These are phyloP conservation scores for Colletotrichum truncatum DNA, from an alignment of 2,329 filamentous ascomycete species.

Conservation along the genomic window DNA sequence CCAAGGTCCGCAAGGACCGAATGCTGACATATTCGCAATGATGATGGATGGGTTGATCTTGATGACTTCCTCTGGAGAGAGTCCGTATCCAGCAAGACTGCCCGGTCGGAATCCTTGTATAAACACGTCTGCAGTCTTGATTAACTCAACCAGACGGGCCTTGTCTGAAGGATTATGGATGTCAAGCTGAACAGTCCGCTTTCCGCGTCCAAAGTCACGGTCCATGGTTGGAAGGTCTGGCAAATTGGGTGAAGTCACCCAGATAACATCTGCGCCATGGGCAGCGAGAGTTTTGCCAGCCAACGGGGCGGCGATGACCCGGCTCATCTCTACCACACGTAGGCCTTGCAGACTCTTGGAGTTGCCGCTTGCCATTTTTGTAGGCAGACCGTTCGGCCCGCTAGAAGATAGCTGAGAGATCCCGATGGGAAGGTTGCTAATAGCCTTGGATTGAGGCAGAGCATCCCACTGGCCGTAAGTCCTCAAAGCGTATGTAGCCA, in stretches of 20 bases:
- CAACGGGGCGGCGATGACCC: constrained; percentile 45
- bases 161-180: constrained; percentile 35
- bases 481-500: constrained; percentile 59
- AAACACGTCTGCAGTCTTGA: constrained; percentile 50
- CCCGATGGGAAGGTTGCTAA: constrained; percentile 56
- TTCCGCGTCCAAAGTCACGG: constrained; percentile 45
- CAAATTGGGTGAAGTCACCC: constrained; percentile 41
- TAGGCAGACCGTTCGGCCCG: constrained; percentile 27
- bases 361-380: constrained; percentile 49
- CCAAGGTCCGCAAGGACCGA: constrained; percentile 54
- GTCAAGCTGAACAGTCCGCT: constrained; percentile 42
- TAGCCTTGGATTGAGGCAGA: constrained; percentile 53
- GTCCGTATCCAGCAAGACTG: constrained; percentile 52
- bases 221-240: constrained; percentile 42
- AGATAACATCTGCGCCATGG: constrained; percentile 44
- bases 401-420: constrained; percentile 44
- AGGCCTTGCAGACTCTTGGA: constrained; percentile 36
- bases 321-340: constrained; percentile 44
- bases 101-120: constrained; percentile 57
- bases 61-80: constrained; percentile 45
- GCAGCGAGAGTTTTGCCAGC: constrained; percentile 42
- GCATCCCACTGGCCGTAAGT: constrained; percentile 61
- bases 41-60: constrained; percentile 54
- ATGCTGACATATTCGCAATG: constrained; percentile 62
- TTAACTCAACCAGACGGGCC: constrained; percentile 38